These are phyloP conservation scores for Nicotiana tomentosiformis DNA, from an alignment of 257 asterid genomes.

Conservation along the genomic window DNA sequence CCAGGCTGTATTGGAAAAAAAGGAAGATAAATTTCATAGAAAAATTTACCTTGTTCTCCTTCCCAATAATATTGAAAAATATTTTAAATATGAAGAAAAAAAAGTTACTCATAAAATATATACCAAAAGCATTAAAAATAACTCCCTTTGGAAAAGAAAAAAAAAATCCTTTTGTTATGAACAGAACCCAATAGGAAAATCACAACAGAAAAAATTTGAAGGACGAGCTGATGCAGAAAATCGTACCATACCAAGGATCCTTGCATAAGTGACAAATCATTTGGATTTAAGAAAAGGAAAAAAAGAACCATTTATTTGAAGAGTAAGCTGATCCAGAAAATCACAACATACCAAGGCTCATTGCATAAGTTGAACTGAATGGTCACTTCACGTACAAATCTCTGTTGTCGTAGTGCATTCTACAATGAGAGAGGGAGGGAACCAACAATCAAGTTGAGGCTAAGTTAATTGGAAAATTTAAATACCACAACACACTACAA, in stretches of 20 bases:
- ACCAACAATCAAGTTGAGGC: not conserved
- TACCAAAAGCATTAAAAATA: not conserved
- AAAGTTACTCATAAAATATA: not conserved
- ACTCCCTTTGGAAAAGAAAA: too few relatives aligned
- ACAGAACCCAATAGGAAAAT: not conserved
- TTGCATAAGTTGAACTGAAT: slow-evolving; percentile 84
- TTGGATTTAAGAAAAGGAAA: not conserved
- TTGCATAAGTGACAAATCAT: not conserved
- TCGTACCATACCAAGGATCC: not conserved
- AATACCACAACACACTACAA: not conserved
- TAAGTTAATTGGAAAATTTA: not conserved
- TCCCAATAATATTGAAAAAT: not conserved
- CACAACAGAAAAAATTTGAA: not conserved
- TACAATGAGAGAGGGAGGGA: slow-evolving; percentile 19
- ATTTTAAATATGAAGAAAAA: not conserved
- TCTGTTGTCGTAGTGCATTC: slow-evolving; percentile 93
- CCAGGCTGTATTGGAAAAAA: not conserved
- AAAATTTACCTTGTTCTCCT: not conserved
- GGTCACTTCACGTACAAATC: slow-evolving; percentile 89
- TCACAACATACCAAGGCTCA: slow-evolving; percentile 86
- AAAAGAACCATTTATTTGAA: not conserved
- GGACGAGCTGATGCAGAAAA: not conserved
- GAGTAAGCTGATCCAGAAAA: slow-evolving; percentile 1
- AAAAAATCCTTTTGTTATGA: not conserved
- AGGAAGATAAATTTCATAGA: not conserved